Conservation (phyloP, 2,329 filamentous ascomycete species). For the Xylaria sp. region DNA sequence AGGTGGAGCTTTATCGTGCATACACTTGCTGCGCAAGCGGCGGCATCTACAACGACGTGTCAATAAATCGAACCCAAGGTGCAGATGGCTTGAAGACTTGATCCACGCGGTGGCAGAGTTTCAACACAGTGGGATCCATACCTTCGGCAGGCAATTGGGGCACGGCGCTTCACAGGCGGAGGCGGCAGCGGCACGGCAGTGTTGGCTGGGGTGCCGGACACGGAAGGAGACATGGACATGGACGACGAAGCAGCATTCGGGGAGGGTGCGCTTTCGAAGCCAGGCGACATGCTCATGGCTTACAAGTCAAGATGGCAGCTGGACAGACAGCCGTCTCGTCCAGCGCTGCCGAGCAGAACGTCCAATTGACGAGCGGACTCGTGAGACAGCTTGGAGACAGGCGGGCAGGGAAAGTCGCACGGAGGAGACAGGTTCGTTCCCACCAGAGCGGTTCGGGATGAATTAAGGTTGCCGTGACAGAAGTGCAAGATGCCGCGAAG, state of each 20-base stretch:
- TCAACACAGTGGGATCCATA: constrained; percentile 46
- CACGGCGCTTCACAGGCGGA: constrained; percentile 59
- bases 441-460: constrained; percentile 33
- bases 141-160: constrained; percentile 65
- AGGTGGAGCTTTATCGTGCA: constrained; percentile 62
- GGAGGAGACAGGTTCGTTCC: constrained; percentile 20
- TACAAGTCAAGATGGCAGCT: constrained; percentile 17
- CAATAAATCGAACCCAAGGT: constrained; percentile 15
- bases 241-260: constrained; percentile 38
- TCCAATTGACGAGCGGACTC: constrained; percentile 15
- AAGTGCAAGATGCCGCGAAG: constrained; percentile 34
- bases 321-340: constrained; percentile 22
- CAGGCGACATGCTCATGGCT: constrained; percentile 42
- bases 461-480: constrained; percentile 38
- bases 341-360: constrained; percentile 19
- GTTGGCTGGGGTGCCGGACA: constrained; percentile 29
- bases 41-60: constrained; percentile 58
- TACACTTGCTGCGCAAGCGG: constrained; percentile 67
- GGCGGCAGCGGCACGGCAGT: constrained; percentile 31
- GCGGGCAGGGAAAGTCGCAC: constrained; percentile 22
- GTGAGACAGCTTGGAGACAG: constrained; percentile 7
- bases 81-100: neutral
- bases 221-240: constrained; percentile 43
- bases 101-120: constrained; percentile 28
- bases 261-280: constrained; percentile 28